Conservation (phyloP, 768 basidiomycete species). For the Suillus spraguei region DNA sequence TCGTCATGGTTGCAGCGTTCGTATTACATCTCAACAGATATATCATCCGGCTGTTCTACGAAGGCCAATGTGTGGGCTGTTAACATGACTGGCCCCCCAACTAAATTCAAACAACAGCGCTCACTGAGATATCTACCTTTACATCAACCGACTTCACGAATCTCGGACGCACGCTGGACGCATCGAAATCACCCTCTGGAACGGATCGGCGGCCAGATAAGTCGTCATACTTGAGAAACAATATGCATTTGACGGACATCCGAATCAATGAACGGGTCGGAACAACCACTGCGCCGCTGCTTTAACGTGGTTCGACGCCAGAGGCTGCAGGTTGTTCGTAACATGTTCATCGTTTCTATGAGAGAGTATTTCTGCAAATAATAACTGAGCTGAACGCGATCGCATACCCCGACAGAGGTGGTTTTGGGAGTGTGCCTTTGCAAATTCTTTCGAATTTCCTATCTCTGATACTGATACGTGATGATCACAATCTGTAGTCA, state of each 20-base stretch:
- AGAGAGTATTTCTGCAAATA: conserved; percentile 60
- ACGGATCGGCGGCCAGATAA: conserved; percentile 10
- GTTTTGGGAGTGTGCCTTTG: conserved; percentile 34
- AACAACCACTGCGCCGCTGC: conserved; percentile 50
- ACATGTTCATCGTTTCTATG: conserved; percentile 54
- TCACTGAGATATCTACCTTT: too few species aligned
- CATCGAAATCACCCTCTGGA: too few species aligned
- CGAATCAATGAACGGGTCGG: conserved; percentile 55
- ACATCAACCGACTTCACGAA: too few species aligned
- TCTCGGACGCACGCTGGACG: too few species aligned
- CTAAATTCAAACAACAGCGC: too few species aligned
- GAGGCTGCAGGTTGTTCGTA: conserved; percentile 60
- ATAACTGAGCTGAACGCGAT: conserved; percentile 13
- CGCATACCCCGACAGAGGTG: too few species aligned
- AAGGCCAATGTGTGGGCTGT: too few species aligned
- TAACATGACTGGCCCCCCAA: too few species aligned
- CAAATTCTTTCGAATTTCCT: conserved; percentile 44
- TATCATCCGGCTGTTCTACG: too few species aligned
- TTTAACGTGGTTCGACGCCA: conserved; percentile 43
- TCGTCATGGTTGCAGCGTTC: conserved; percentile 48
- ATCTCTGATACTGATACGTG: conserved; percentile 39
- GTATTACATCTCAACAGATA: conserved; percentile 68
- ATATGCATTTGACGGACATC: conserved; percentile 63
- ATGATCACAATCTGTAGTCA: conserved; percentile 24
- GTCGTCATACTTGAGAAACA: not conserved